Conservation (phyloP, 2,329 filamentous ascomycete genomes). For the Cordyceps javanica region DNA sequence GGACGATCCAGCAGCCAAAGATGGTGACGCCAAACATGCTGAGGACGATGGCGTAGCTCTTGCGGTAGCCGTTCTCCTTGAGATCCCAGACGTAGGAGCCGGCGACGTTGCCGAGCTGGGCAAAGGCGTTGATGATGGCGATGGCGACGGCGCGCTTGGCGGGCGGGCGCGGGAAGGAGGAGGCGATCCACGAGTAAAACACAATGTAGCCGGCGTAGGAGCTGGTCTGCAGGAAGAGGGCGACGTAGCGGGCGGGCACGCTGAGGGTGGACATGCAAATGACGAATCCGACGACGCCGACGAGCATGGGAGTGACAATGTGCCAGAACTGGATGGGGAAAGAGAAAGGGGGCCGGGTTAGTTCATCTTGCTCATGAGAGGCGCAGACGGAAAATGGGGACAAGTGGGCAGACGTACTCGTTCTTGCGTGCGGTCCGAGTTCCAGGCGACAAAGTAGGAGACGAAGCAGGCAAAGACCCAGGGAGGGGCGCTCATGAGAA, state of each 20-base stretch:
- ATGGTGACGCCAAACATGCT: slow-evolving; percentile 59
- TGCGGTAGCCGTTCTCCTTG: slow-evolving; percentile 52
- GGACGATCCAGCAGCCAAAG: slow-evolving; percentile 43
- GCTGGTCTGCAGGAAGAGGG: slow-evolving; percentile 52
- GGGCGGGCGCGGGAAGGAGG: slow-evolving; percentile 50
- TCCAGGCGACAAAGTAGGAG: slow-evolving; percentile 49
- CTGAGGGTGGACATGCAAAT: slow-evolving; percentile 54
- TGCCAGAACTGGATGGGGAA: slow-evolving; percentile 49
- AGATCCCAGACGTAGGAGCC: slow-evolving; percentile 59
- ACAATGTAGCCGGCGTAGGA: slow-evolving; percentile 55
- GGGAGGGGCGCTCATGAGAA: slow-evolving; percentile 51
- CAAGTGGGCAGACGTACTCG: slow-evolving; percentile 30
- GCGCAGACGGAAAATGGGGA: background rate
- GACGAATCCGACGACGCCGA: slow-evolving; percentile 51
- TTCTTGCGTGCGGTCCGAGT: slow-evolving; percentile 49
- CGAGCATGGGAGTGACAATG: slow-evolving; percentile 45
- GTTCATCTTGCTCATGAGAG: background rate
- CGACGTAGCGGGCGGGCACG: slow-evolving; percentile 51
- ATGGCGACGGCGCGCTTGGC: slow-evolving; percentile 57
- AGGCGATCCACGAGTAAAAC: slow-evolving; percentile 53
- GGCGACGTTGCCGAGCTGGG: slow-evolving; percentile 52
- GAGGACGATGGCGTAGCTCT: slow-evolving; percentile 59
- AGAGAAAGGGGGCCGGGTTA: too few species aligned
- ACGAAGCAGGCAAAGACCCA: slow-evolving; percentile 54
- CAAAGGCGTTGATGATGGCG: slow-evolving; percentile 54